Evolutionary conservation across 371 early-diverging fungal species (phyloP).

Genomic region (Mortierella sp.): DNA sequence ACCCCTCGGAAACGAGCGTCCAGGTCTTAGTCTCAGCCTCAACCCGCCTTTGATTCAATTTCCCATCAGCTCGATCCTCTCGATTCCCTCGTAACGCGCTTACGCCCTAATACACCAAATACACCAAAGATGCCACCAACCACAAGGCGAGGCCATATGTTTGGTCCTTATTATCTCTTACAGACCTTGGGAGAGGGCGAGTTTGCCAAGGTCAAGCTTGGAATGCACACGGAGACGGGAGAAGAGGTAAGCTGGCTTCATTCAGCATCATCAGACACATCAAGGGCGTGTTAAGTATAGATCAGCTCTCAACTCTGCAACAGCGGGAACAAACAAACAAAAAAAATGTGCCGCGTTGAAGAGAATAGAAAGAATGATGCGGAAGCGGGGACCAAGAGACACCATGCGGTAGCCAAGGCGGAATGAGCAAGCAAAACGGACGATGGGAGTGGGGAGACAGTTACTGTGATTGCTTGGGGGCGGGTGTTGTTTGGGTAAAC

Average conservation of each 20-base stretch:
- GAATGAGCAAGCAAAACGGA: background rate
- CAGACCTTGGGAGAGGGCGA: slow-evolving; percentile 98
- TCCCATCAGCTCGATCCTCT: too few relatives aligned
- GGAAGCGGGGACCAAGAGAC: slow-evolving; percentile 8
- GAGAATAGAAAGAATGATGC: background rate
- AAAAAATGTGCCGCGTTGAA: background rate
- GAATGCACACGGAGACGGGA: slow-evolving; percentile 86
- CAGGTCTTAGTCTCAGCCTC: too few relatives aligned
- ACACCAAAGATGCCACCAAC: slow-evolving; percentile 31
- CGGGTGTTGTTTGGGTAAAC: background rate
- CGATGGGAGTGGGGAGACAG: background rate
- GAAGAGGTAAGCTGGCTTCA: slow-evolving; percentile 78
- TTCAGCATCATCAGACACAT: background rate
- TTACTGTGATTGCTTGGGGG: background rate
- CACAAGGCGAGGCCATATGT: slow-evolving; percentile 63
- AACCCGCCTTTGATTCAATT: too few relatives aligned
- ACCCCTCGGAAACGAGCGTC: too few relatives aligned
- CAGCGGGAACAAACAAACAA: background rate
- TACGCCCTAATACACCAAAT: background rate
- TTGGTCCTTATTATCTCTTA: slow-evolving; percentile 94
- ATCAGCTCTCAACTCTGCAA: slow-evolving; percentile 17
- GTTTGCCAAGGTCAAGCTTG: slow-evolving; percentile 98
- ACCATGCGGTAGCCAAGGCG: slow-evolving; percentile 2
- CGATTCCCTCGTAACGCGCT: too few relatives aligned
- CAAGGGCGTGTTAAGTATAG: background rate